Conservation (phyloP, 108 stramenopile genomes). For the Mediolabrus comicus region DNA sequence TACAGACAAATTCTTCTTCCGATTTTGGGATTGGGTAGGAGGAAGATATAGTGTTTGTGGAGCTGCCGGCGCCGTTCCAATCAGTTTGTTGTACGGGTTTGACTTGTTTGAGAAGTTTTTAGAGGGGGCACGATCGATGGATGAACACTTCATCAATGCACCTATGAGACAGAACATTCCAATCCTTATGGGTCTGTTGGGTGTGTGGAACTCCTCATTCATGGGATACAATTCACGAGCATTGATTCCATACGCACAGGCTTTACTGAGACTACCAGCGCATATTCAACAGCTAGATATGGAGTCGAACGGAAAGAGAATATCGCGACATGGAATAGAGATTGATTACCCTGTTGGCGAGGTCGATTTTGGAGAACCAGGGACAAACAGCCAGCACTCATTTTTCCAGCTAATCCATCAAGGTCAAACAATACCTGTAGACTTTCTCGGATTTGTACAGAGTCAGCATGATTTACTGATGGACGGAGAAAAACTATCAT, state of each 20-base stretch:
- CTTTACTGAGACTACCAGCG: slow-evolving; percentile 95
- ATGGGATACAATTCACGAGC: slow-evolving; percentile 85
- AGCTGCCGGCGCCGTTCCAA: slow-evolving; percentile 91
- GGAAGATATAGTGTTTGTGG: slow-evolving; percentile 95
- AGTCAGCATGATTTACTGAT: slow-evolving; percentile 82
- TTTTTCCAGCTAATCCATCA: slow-evolving; percentile 99
- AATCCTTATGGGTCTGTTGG: slow-evolving; percentile 95
- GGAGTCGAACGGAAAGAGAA: slow-evolving; percentile 93
- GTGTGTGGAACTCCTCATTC: slow-evolving; percentile 98
- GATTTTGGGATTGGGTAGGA: slow-evolving; percentile 98
- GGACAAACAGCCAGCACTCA: slow-evolving; percentile 99
- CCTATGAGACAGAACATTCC: slow-evolving; percentile 93
- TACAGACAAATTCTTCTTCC: slow-evolving; percentile 86
- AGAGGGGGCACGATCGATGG: slow-evolving; percentile 94
- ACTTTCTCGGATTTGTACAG: slow-evolving; percentile 95
- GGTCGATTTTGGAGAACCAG: slow-evolving; percentile 98
- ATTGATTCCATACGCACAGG: slow-evolving; percentile 96
- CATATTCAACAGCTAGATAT: slow-evolving; percentile 99
- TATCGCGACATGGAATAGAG: slow-evolving; percentile 83
- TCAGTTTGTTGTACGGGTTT: slow-evolving; percentile 91
- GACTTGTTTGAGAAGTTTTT: slow-evolving; percentile 93
- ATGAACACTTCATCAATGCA: slow-evolving; percentile 94
- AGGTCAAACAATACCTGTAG: slow-evolving; percentile 95
- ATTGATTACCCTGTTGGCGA: slow-evolving; percentile 93
- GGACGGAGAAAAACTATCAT: slow-evolving; percentile 89